phyloP scores from a whole-genome alignment of 75 land plant genomes.

The Gnetum montanum region DNA sequence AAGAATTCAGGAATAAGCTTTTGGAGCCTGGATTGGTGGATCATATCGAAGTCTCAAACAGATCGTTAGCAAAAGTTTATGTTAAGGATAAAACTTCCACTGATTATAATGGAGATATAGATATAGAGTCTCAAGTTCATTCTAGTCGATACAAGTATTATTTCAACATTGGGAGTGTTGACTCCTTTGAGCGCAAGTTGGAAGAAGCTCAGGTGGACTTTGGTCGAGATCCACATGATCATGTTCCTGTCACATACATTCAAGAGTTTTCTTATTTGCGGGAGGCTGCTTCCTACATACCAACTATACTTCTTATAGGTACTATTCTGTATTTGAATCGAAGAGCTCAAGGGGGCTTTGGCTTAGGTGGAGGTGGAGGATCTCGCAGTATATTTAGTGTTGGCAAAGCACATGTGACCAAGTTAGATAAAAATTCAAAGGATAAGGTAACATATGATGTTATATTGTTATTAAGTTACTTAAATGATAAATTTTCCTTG shows the following conservation, averaged over 20 bases:
- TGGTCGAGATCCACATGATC: conserved; percentile 36
- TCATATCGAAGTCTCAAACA: conserved; percentile 36
- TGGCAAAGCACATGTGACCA: conserved; percentile 47
- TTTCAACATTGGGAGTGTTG: conserved; percentile 49
- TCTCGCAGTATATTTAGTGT: conserved; percentile 42
- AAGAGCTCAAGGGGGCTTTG: conserved; percentile 23
- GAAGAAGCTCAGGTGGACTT: conserved; percentile 40
- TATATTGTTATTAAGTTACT: not conserved
- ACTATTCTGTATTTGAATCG: conserved; percentile 32
- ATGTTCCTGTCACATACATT: conserved; percentile 38
- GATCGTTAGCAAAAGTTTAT: conserved; percentile 36
- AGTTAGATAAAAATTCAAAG: conserved; percentile 38
- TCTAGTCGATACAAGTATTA: conserved; percentile 26
- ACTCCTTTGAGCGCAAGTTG: conserved; percentile 50
- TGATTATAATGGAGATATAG: conserved; percentile 11
- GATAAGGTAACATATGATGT: conserved; percentile 26
- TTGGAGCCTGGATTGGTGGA: conserved; percentile 45
- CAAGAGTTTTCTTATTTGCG: conserved; percentile 39
- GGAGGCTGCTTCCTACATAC: conserved; percentile 32
- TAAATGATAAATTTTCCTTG: too few species aligned
- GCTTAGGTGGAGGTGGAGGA: conserved; percentile 47
- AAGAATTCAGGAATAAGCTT: conserved; percentile 51
- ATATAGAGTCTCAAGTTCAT: conserved; percentile 7
- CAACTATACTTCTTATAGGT: conserved; percentile 38
- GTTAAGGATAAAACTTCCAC: conserved; percentile 5